A percentile compares a stretch with the other conserved stretches of the same genome.
Evolutionary conservation across 2,329 filamentous ascomycete genomes (phyloP).

Genomic region (Xylariomycetidae sp.): DNA sequence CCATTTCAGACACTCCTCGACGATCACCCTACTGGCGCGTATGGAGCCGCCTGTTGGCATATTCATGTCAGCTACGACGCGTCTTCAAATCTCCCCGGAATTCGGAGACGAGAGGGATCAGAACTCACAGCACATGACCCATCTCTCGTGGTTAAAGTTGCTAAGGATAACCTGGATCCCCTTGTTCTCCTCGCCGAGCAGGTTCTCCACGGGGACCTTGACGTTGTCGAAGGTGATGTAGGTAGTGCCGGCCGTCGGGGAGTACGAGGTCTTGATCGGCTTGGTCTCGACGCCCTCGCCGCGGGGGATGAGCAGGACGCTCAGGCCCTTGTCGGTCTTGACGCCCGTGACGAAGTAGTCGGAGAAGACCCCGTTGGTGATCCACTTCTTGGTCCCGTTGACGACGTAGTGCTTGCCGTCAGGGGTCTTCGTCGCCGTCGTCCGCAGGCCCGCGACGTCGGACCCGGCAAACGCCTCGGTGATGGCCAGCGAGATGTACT

Average conservation of each 20-base stretch:
- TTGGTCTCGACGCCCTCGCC: conserved; percentile 72
- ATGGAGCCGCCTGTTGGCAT: conserved; percentile 42
- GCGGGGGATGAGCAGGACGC: conserved; percentile 70
- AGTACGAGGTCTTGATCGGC: conserved; percentile 78
- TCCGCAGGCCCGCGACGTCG: conserved; percentile 75
- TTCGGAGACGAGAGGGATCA: conserved; percentile 3
- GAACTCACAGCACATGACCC: conserved; percentile 63
- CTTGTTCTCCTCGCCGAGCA: conserved; percentile 79
- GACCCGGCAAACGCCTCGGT: conserved; percentile 84
- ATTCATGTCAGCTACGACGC: conserved; percentile 30
- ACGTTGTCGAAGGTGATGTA: conserved; percentile 83
- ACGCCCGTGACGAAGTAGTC: conserved; percentile 84
- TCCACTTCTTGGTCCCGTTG: conserved; percentile 81
- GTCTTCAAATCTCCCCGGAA: conserved; percentile 10
- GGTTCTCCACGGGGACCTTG: conserved; percentile 73
- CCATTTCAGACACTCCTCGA: conserved; percentile 87
- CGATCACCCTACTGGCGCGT: conserved; percentile 61
- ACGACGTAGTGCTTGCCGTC: conserved; percentile 70
- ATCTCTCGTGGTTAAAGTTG: conserved; percentile 88
- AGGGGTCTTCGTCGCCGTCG: conserved; percentile 70
- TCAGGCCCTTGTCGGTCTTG: conserved; percentile 73
- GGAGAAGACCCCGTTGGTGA: conserved; percentile 73
- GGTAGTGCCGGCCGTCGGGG: conserved; percentile 70
- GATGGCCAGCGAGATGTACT: conserved; percentile 85
- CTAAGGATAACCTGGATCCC: conserved; percentile 78